Base-by-base conservation (phyloP, 805 yeast species). In the Myxozyma vanderwaltii region DNA sequence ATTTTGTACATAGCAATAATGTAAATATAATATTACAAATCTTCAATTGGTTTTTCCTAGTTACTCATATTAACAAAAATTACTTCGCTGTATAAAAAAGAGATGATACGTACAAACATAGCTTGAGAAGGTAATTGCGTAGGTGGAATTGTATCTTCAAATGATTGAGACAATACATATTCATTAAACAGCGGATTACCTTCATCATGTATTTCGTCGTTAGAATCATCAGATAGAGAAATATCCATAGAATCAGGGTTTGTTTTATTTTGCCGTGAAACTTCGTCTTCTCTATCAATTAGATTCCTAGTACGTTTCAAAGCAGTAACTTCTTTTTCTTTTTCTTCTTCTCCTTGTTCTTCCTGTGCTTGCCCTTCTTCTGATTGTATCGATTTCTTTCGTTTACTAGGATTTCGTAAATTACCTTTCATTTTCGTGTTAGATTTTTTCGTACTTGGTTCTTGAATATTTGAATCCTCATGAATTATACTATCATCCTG, bases 41-140 rank as follows among this genome's bases (percentile, higher is more conserved):
- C 45, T 26, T 50, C 54, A 24, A 48, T 21, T 2, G 51, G 51
- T 26, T 48, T 48, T 13, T 15, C 43, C 51, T 48, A 35, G 4
- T 13, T n/a, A 2, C 15, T 4, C 26, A 12, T 31, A 48, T 19
- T 33, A 31, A 17, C 21, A n/a, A 41, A 41, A 41, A 23, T 19
- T 12, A 15, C 15, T 10, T 21, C 29, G 17, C 26, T 43, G n/a
- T 5, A 26, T 24, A 26, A 21, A 26, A 33, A 7, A 43, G 26
- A 43, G 5, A 13, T 15, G 10, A 12, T 5, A 12, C 38, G 27
- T 17, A 45, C 49, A 24, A 8, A 4, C n/a, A 23, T 38, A 29
- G 29, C 19, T 15, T 45, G 49, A 3, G 49, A 27, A 2, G 49
- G 38, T 12, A 45, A 3, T 24, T 45, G 49, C 3, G 49, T 45